These are phyloP conservation scores for Saturnispora besseyi DNA, from an alignment of 805 yeast genomes.

Conservation along the genomic window DNA sequence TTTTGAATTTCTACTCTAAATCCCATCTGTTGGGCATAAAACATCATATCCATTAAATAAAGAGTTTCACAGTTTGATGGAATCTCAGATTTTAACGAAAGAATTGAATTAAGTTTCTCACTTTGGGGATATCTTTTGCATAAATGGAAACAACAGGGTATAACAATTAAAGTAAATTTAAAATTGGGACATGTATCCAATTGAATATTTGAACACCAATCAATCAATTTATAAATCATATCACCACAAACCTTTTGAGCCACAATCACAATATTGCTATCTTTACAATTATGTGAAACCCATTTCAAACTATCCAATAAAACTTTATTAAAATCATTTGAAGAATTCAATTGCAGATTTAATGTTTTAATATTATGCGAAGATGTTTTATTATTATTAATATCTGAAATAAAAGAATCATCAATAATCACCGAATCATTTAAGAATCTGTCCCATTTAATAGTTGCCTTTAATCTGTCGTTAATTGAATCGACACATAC, in stretches of 20 bases:
- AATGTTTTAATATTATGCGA: slow-evolving; percentile 13
- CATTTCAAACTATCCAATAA: slow-evolving; percentile 1
- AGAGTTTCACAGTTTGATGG: background rate
- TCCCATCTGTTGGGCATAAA: slow-evolving; percentile 3
- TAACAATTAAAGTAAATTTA: background rate
- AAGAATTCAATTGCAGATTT: slow-evolving; percentile 1
- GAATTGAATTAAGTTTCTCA: background rate
- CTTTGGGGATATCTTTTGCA: background rate
- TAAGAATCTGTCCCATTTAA: slow-evolving; percentile 18
- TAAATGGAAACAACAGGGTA: slow-evolving; percentile 7
- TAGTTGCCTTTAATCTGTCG: slow-evolving; percentile 16
- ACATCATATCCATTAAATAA: slow-evolving; percentile 7
- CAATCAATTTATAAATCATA: slow-evolving; percentile 15
- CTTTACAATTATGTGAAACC: background rate
- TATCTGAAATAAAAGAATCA: background rate
- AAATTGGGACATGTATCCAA: background rate
- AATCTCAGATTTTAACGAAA: background rate
- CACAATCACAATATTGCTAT: slow-evolving; percentile 3
- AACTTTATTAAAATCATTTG: slow-evolving; percentile 8
- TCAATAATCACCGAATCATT: slow-evolving; percentile 7
- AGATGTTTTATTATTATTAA: background rate
- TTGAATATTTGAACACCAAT: background rate
- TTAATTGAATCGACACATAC: slow-evolving; percentile 21
- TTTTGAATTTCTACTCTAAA: background rate
- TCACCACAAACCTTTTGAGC: slow-evolving; percentile 25